Percentiles rank a stretch among this genome's conserved stretches.
Conservation (phyloP, 2,329 filamentous ascomycete genomes). For the Fusarium graminum region DNA sequence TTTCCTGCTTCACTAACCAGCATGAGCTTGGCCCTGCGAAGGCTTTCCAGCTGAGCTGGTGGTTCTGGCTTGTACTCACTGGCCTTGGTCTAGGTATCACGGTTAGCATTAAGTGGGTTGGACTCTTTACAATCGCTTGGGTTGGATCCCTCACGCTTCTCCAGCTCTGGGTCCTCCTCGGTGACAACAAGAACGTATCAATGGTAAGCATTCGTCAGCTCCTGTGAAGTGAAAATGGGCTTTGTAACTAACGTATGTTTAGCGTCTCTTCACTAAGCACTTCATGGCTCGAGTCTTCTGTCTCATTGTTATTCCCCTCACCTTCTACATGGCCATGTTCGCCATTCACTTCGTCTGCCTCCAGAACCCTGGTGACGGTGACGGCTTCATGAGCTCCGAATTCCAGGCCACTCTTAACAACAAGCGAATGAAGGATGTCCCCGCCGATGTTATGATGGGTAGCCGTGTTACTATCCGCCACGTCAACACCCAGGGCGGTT, state of each 20-base stretch:
- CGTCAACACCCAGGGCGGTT: constrained; percentile 97
- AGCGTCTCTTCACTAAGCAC: constrained; percentile 91
- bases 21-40: constrained; percentile 91
- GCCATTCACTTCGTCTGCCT: constrained; percentile 95
- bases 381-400: constrained; percentile 99
- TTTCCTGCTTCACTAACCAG: constrained; percentile 94
- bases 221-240: no score
- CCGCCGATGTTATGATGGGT: constrained; percentile 90
- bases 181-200: constrained; percentile 87
- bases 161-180: constrained; percentile 95
- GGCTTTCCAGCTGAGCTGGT: constrained; percentile 92
- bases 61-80: constrained; percentile 94
- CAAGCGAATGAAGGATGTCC: constrained; percentile 95
- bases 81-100: constrained; percentile 91
- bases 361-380: constrained; percentile 93
- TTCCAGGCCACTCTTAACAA: constrained; percentile 98
- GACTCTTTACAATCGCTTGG: constrained; percentile 98
- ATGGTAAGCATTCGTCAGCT: constrained; percentile 62
- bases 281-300: constrained; percentile 92
- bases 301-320: constrained; percentile 86
- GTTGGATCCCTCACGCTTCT: constrained; percentile 90
- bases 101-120: constrained; percentile 98
- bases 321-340: constrained; percentile 98
- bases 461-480: constrained; percentile 89
- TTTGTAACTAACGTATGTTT: constrained; percentile 32